Conservation (phyloP, 495 filamentous ascomycete genomes). For the Hyaloscypha variabilis region DNA sequence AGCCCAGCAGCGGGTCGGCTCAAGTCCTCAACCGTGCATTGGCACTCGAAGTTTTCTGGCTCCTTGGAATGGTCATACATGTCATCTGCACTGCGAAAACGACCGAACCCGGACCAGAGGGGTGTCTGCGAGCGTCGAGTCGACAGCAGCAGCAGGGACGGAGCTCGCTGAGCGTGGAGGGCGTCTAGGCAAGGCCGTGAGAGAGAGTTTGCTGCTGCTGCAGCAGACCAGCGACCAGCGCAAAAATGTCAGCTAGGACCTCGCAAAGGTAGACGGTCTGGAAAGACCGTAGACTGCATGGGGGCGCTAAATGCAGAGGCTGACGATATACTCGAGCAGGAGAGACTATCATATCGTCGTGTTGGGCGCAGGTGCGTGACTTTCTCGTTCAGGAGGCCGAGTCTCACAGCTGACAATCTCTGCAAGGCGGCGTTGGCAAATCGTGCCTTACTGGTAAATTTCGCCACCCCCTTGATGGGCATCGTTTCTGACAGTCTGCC, state of each 20-base stretch:
- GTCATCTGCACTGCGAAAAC: conserved; percentile 1
- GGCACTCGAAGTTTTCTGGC: background rate
- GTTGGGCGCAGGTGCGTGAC: conserved; percentile 74
- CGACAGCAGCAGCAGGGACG: background rate
- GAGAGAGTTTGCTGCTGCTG: background rate
- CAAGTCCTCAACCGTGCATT: background rate
- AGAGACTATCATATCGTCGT: conserved; percentile 93
- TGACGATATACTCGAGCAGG: conserved; percentile 38
- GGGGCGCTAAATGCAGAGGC: background rate
- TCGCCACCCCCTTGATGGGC: conserved; percentile 1
- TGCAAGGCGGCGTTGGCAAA: conserved; percentile 87
- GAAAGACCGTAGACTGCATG: background rate
- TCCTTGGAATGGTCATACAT: background rate
- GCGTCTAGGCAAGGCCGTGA: background rate
- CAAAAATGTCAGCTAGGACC: conserved; percentile 24
- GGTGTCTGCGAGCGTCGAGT: conserved; percentile 2
- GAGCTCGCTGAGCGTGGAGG: background rate
- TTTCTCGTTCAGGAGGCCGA: conserved; percentile 10
- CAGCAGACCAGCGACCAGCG: background rate
- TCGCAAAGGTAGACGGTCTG: conserved; percentile 15
- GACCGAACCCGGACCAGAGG: conserved; percentile 1
- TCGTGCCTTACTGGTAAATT: conserved; percentile 92
- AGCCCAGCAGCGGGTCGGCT: background rate
- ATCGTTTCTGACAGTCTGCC: conserved; percentile 22
- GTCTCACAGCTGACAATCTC: conserved; percentile 30